Conservation (phyloP, 2,329 filamentous ascomycete species). For the Dactylellina parvicollis region DNA sequence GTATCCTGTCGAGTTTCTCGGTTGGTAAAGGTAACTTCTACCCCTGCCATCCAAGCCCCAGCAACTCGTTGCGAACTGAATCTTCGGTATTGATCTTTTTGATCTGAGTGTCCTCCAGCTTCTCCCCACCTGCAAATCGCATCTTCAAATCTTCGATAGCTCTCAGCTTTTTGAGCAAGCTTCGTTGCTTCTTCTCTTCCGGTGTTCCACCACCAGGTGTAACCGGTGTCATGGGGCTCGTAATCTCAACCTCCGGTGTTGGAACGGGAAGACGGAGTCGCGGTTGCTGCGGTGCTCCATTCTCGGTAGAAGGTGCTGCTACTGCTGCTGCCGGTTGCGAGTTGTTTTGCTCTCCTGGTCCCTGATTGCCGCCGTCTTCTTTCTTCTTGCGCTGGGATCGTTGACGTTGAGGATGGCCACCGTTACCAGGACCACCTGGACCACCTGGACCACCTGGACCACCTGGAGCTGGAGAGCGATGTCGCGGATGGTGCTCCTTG, state of each 20-base stretch:
- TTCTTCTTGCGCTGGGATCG: conserved; percentile 58
- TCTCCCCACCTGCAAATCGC: conserved; percentile 91
- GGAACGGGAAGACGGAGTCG: conserved; percentile 57
- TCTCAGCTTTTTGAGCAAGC: conserved; percentile 94
- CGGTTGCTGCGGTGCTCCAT: conserved; percentile 58
- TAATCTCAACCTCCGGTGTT: conserved; percentile 58
- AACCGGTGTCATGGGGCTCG: conserved; percentile 65
- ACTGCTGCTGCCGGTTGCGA: conserved; percentile 59
- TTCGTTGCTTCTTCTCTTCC: conserved; percentile 87
- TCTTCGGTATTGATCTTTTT: conserved; percentile 96
- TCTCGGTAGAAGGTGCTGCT: conserved; percentile 59
- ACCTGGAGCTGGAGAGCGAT: conserved; percentile 46
- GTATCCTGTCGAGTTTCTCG: neutral
- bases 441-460: conserved; percentile 9
- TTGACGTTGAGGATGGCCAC: conserved; percentile 58
- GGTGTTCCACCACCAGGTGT: conserved; percentile 65
- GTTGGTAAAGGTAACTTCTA: conserved; percentile 45
- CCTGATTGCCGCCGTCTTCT: conserved; percentile 52
- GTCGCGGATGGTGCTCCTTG: conserved; percentile 44
- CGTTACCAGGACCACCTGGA: too few relatives aligned
- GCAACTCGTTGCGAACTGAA: conserved; percentile 83
- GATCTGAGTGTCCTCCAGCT: conserved; percentile 96
- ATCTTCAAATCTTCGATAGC: conserved; percentile 99
- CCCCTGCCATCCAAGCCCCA: conserved; percentile 67
- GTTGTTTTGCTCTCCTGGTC: conserved; percentile 54